These are phyloP conservation scores for Boeremia lycopersici DNA, from an alignment of 2,329 filamentous ascomycete species.

Conservation along the genomic window DNA sequence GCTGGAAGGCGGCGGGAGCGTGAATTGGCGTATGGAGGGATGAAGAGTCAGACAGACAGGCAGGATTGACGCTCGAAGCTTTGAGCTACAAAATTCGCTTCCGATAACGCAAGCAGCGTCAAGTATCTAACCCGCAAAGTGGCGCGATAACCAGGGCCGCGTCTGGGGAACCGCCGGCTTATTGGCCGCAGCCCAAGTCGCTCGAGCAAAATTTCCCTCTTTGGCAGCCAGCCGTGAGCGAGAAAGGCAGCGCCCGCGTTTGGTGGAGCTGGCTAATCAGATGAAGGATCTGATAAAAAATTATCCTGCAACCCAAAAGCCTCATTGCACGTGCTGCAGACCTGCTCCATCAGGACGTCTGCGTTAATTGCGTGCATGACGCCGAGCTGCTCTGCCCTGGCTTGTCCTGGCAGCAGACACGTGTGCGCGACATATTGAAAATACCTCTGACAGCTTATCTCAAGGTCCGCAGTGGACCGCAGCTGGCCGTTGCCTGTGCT, in stretches of 20 bases:
- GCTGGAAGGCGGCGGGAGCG: constrained; percentile 20
- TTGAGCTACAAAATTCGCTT: constrained; percentile 39
- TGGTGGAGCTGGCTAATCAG: constrained; percentile 18
- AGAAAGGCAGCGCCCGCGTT: constrained; percentile 14
- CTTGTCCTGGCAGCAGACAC: not conserved
- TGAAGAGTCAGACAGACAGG: constrained; percentile 20
- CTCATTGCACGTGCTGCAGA: not conserved
- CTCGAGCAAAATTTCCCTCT: constrained; percentile 15
- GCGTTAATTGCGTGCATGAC: constrained; percentile 3
- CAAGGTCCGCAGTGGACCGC: constrained; percentile 5
- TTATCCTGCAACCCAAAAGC: not conserved
- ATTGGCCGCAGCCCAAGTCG: constrained; percentile 20
- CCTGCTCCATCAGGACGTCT: not conserved
- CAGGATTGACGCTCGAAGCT: constrained; percentile 28
- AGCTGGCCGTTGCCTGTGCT: constrained; percentile 14
- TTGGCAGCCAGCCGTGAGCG: constrained; percentile 16
- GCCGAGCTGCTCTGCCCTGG: not conserved
- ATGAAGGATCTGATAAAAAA: constrained; percentile 19
- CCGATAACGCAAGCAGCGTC: constrained; percentile 39
- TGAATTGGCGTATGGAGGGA: constrained; percentile 29
- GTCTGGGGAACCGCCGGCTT: constrained; percentile 24
- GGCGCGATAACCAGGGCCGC: constrained; percentile 22
- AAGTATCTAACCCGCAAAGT: constrained; percentile 25
- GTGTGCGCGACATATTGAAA: constrained; percentile 12
- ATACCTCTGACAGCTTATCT: constrained; percentile 19